phyloP scores from a whole-genome alignment of 2,329 filamentous ascomycete species.

The Pyricularia pennisetigena region DNA sequence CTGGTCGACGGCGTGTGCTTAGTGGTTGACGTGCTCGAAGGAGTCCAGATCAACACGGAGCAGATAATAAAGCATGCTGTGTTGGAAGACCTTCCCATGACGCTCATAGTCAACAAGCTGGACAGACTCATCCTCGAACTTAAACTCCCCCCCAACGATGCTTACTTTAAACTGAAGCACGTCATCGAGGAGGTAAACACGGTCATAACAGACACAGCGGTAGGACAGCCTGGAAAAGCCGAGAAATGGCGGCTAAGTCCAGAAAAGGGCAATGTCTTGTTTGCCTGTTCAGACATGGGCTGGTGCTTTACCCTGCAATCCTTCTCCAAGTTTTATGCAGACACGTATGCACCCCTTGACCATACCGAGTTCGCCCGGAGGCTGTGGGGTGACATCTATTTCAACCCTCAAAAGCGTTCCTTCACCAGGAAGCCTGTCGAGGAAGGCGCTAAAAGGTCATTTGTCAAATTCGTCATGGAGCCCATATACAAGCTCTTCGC shows the following conservation, averaged over 20 bases:
- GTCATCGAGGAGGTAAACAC: conserved; percentile 99
- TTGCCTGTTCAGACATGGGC: conserved; percentile 84
- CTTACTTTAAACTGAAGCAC: conserved; percentile 98
- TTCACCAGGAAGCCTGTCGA: conserved; percentile 86
- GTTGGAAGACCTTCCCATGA: conserved; percentile 78
- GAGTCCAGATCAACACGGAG: conserved; percentile 97
- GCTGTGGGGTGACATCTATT: conserved; percentile 95
- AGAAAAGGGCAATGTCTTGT: conserved; percentile 96
- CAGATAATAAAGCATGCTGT: conserved; percentile 95
- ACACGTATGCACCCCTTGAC: conserved; percentile 76
- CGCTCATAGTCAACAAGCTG: conserved; percentile 93
- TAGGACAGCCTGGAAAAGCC: conserved; percentile 70
- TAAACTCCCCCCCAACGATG: conserved; percentile 86
- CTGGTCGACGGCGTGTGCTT: conserved; percentile 87
- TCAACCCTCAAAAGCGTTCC: conserved; percentile 79
- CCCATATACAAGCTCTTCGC: conserved; percentile 97
- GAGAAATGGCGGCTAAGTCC: conserved; percentile 77
- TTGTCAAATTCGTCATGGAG: conserved; percentile 90
- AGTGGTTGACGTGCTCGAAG: conserved; percentile 92
- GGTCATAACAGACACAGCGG: conserved; percentile 57
- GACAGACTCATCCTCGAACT: conserved; percentile 90
- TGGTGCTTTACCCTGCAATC: conserved; percentile 96
- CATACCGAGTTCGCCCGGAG: conserved; percentile 72
- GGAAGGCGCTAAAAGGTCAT: conserved; percentile 70
- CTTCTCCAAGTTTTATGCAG: conserved; percentile 93